Conservation (phyloP, 345 rosid genomes). For the Aethionema arabicum region DNA sequence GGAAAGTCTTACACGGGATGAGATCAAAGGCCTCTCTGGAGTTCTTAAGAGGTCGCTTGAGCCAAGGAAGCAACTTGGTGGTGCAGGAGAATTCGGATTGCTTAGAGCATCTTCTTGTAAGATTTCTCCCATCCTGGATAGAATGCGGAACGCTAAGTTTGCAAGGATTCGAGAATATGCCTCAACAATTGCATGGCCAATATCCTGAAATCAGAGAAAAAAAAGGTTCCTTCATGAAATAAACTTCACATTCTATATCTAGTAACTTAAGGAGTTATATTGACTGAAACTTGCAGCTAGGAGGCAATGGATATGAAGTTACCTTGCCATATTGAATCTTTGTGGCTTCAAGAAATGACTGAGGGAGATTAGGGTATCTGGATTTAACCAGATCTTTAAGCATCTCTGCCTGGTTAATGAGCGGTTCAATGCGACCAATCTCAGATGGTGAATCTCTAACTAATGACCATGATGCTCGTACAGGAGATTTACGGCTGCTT, state of each 20-base stretch:
- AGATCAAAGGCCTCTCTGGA: conserved; percentile 8
- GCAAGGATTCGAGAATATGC: conserved; percentile 73
- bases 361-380: conserved; percentile 71
- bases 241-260: neutral
- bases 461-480: conserved; percentile 56
- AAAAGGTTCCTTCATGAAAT: neutral
- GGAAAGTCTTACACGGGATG: conserved; percentile 14
- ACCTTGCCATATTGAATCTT: conserved; percentile 82
- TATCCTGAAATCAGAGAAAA: conserved; percentile 45
- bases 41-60: conserved; percentile 3
- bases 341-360: conserved; percentile 66
- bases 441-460: conserved; percentile 55
- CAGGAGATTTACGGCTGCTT: conserved; percentile 41
- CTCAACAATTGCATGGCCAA: conserved; percentile 73
- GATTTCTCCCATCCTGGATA: conserved; percentile 61
- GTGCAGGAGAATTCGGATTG: conserved; percentile 50
- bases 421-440: conserved; percentile 49
- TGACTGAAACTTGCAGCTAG: neutral
- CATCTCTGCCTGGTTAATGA: conserved; percentile 50
- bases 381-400: conserved; percentile 48
- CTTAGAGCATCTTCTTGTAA: conserved; percentile 64
- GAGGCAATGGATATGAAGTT: neutral
- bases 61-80: conserved; percentile 41
- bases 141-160: conserved; percentile 62
- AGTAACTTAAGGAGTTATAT: neutral